Evolutionary conservation across 2,329 filamentous ascomycete species (phyloP), one percentile per base, ranked within the genome.

Genomic region (Venturia pyrina): DNA sequence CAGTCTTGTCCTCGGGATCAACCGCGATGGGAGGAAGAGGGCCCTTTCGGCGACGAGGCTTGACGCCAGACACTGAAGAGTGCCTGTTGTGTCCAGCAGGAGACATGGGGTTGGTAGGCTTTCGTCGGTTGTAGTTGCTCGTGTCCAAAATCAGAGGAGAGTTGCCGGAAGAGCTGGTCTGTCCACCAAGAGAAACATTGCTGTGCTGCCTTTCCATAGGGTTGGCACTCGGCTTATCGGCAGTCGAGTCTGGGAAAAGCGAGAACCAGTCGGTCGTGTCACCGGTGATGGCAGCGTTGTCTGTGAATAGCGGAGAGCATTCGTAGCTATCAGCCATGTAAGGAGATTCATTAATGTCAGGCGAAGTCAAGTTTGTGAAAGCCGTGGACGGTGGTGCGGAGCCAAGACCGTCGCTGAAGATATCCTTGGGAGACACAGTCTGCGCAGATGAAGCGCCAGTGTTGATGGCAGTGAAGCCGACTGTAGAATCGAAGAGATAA

Each of bases 371-470:
- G 69, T 91, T 87, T 44, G 92, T 96, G 73, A 95, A 86, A 43
- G 90, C 87, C 60, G 88, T 83, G 1, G 92, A 96, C 73, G 90
- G 90, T 40, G 92, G 92, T 46, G 91, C 86, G 68, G 91, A 96
- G 73, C 85, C 81, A 81, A 72, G 44, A 57, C 44, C 28, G 34
- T 90, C 86, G 70, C 86, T 85, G 71, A 93, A 81, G 69, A 96
- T 81, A 72, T 96, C 91, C 76, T 90, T 88, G 24, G 92, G 92
- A 68, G 92, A 96, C 68, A 96, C 85, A 53, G 92, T 96, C 67
- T 75, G 76, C 63, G 72, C 71, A 41, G 76, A 75, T 65, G 74
- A 69, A 46, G 71, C 71, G 68, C 72, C 70, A 60, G 78, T 73
- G 72, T 81, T 82, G 74, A 81, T 75, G 50, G 78, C 71, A 66